Conservation (phyloP, 768 basidiomycete species). For the Boletus rubropictus region DNA sequence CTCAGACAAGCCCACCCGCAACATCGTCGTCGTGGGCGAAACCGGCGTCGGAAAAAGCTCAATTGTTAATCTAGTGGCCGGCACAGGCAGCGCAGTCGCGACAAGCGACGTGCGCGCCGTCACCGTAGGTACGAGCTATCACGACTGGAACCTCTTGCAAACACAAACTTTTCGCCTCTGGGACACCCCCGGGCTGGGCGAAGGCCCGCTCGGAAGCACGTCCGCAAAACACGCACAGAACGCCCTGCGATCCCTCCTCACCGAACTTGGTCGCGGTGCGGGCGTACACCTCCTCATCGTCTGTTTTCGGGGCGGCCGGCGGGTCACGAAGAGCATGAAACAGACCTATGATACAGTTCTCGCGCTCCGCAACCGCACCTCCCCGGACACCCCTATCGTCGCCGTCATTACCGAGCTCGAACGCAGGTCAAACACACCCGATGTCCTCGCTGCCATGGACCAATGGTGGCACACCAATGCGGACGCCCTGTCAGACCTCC, state of each 20-base stretch:
- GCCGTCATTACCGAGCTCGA: constrained; percentile 21
- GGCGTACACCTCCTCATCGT: constrained; percentile 21
- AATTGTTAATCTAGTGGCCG: constrained; percentile 15
- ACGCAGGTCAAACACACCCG: not conserved
- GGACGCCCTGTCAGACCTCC: constrained; percentile 1
- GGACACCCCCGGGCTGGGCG: constrained; percentile 21
- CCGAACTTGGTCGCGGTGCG: constrained; percentile 11
- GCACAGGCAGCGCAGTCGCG: constrained; percentile 11
- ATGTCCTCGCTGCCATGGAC: constrained; percentile 18
- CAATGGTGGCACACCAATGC: constrained; percentile 20
- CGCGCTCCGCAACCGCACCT: constrained; percentile 14
- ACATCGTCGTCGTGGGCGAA: constrained; percentile 39
- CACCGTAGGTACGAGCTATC: constrained; percentile 19
- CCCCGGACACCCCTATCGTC: constrained; percentile 16
- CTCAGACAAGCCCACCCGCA: constrained; percentile 17
- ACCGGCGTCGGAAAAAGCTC: constrained; percentile 28
- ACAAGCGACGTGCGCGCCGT: constrained; percentile 15
- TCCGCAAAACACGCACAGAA: constrained; percentile 11
- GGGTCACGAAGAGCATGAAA: constrained; percentile 17
- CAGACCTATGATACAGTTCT: constrained; percentile 17
- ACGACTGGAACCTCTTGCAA: constrained; percentile 20
- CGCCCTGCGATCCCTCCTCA: constrained; percentile 20
- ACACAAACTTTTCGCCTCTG: constrained; percentile 23
- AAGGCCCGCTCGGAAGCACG: constrained; percentile 9
- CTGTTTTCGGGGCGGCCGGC: constrained; percentile 18